Evolutionary conservation across 768 basidiomycete species (phyloP).

Genomic region (Suillus americanus): DNA sequence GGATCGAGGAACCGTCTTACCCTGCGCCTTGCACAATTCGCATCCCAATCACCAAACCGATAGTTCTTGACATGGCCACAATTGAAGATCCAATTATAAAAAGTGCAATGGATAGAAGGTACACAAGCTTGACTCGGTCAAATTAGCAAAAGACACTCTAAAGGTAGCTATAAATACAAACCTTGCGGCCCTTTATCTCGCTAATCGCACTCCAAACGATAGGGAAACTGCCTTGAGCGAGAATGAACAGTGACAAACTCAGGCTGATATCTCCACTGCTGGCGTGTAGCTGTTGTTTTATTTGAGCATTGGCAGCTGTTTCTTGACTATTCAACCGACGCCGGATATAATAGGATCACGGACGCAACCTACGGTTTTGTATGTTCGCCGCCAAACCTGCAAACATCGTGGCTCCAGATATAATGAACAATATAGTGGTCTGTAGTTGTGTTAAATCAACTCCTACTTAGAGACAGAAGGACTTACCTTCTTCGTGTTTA

Average conservation of each 20-base stretch:
- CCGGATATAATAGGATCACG: too few relatives aligned
- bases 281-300: constrained; percentile 43
- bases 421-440: too few relatives aligned
- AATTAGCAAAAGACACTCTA: background rate
- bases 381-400: too few relatives aligned
- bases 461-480: too few relatives aligned
- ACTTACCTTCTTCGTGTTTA: too few relatives aligned
- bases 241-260: constrained; percentile 69
- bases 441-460: too few relatives aligned
- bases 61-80: constrained; percentile 55
- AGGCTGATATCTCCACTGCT: constrained; percentile 62
- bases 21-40: constrained; percentile 65
- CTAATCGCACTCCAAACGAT: constrained; percentile 29
- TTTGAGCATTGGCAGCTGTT: constrained; percentile 58
- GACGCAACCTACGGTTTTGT: too few relatives aligned
- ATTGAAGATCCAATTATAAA: constrained; percentile 32
- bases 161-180: constrained; percentile 22
- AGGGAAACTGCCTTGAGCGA: constrained; percentile 59
- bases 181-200: constrained; percentile 60
- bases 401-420: too few relatives aligned
- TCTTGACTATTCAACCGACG: constrained; percentile 3
- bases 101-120: constrained; percentile 50
- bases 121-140: constrained; percentile 44
- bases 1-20: constrained; percentile 29
- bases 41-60: constrained; percentile 64